These are phyloP conservation scores for Fusarium sacchari DNA, from an alignment of 2,329 filamentous ascomycete genomes.

Conservation along the genomic window DNA sequence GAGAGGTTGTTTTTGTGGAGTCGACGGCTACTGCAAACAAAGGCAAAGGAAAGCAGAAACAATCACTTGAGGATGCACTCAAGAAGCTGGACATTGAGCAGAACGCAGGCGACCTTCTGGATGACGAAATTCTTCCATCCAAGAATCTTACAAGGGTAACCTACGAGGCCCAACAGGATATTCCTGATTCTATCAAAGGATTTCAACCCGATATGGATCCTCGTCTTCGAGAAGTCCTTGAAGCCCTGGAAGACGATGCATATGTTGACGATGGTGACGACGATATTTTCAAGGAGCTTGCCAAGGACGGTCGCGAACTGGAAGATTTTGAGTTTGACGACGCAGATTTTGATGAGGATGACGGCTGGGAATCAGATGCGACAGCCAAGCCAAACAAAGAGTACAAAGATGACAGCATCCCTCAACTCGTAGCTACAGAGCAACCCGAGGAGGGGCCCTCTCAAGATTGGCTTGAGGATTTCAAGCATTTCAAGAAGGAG, in stretches of 20 bases:
- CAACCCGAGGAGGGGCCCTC: constrained; percentile 70
- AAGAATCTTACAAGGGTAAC: constrained; percentile 80
- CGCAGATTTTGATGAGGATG: constrained; percentile 71
- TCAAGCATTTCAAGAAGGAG: constrained; percentile 93
- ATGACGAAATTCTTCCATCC: constrained; percentile 79
- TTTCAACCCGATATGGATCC: constrained; percentile 99
- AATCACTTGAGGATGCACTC: constrained; percentile 84
- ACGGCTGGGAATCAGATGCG: constrained; percentile 94
- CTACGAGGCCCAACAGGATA: constrained; percentile 92
- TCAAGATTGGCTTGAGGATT: constrained; percentile 90
- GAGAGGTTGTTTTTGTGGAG: constrained; percentile 86
- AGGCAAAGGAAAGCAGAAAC: constrained; percentile 78
- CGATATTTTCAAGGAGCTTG: constrained; percentile 82
- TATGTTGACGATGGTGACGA: constrained; percentile 90
- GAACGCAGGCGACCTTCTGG: constrained; percentile 68
- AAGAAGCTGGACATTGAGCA: constrained; percentile 68
- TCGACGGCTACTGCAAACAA: constrained; percentile 71
- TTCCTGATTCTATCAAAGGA: constrained; percentile 90
- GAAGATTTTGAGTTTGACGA: constrained; percentile 84
- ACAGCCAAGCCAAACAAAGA: constrained; percentile 81
- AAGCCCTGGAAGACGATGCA: constrained; percentile 94
- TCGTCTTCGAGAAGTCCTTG: constrained; percentile 85
- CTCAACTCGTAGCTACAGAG: constrained; percentile 60
- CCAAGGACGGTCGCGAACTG: constrained; percentile 76
- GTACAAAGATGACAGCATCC: constrained; percentile 60